Base-by-base conservation (phyloP, 2,329 filamentous ascomycete species). In the Cercospora sp. region DNA sequence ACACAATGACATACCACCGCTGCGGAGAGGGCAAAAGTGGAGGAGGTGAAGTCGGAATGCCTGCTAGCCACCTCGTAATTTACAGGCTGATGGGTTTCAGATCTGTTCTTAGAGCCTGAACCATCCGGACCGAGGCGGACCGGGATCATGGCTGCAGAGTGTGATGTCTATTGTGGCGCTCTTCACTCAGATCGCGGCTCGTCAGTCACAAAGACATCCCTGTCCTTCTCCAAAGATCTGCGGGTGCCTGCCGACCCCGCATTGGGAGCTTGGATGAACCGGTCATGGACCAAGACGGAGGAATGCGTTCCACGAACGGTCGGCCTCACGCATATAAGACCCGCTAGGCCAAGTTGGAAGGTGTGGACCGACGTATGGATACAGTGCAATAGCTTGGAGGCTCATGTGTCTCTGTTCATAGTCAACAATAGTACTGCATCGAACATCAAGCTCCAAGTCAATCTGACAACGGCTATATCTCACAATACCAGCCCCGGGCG, bases 301-400 rank as follows among this genome's bases (percentile, higher is more conserved):
- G 33, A 42, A 61, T 8, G 12, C 28, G 59, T 61, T 61, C 59
- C 59, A 61, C 59, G 59, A 61, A 61, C 59, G 28, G 48, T n/a
- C 48, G 48, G 12, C 23, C 2, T 28, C 12, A 2, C 13, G 48
- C 23, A 26, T 53, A 53, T 26, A 13, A n/a, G 20, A 30, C 48
- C 23, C 13, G 48, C 48, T 53, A 28, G 48, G 18, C 48, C 23
- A 53, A 53, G 13, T 53, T 53, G 48, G 48, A 53, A 28, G 23
- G 26, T 51, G 45, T 39, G 23, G 48, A 53, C 12, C 16, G 48
- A 30, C 48, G 48, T 28, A 53, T 53, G 48, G 48, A 28, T 23
- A 28, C 23, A 53, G 3, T 16, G 48, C 23, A 26, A 53, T 9
- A 53, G 23, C 48, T 53, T 12, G 23, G 23, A 28, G 23, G 23